A percentile compares a stretch with the other conserved stretches of the same genome.
phyloP scores from a whole-genome alignment of 116 monocot species.

The Trichopus zeylanicus region DNA sequence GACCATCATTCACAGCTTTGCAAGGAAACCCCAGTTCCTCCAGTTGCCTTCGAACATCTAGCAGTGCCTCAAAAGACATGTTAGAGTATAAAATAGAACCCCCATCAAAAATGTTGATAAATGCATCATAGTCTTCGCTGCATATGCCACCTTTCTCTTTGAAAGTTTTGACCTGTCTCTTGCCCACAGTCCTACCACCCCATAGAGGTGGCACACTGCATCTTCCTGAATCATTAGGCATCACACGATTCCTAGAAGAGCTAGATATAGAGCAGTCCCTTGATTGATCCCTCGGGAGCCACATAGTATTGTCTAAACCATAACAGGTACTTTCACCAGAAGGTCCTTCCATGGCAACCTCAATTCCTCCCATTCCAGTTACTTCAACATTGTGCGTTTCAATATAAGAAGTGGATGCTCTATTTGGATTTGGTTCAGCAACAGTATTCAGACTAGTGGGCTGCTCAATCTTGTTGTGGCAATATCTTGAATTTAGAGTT shows the following conservation, averaged over 20 bases:
- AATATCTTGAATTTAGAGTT: slow-evolving; percentile 26
- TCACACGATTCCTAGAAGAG: slow-evolving; percentile 16
- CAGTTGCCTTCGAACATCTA: slow-evolving; percentile 82
- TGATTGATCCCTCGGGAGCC: slow-evolving; percentile 46
- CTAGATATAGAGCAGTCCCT: slow-evolving; percentile 22
- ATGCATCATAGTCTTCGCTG: slow-evolving; percentile 69
- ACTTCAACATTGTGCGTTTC: too few species aligned
- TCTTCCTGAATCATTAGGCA: slow-evolving; percentile 56
- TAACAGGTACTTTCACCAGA: slow-evolving; percentile 48
- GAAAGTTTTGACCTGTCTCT: slow-evolving; percentile 43
- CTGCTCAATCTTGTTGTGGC: slow-evolving; percentile 19
- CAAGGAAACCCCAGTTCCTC: slow-evolving; percentile 98
- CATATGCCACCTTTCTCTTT: slow-evolving; percentile 29
- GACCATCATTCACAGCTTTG: slow-evolving; percentile 96
- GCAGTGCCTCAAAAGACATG: slow-evolving; percentile 89
- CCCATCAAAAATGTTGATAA: slow-evolving; percentile 86
- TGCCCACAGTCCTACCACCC: slow-evolving; percentile 71
- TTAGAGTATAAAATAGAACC: slow-evolving; percentile 92
- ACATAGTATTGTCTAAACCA: slow-evolving; percentile 37
- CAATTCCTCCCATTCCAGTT: slow-evolving; percentile 24
- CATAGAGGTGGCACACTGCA: slow-evolving; percentile 42
- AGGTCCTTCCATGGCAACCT: slow-evolving; percentile 51
- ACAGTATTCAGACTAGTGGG: slow-evolving; percentile 10
- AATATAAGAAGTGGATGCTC: slow-evolving; percentile 35
- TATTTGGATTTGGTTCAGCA: slow-evolving; percentile 21